Evolutionary conservation across 495 filamentous ascomycete species (phyloP).

Genomic region (Penicillium cosmopolitanum): DNA sequence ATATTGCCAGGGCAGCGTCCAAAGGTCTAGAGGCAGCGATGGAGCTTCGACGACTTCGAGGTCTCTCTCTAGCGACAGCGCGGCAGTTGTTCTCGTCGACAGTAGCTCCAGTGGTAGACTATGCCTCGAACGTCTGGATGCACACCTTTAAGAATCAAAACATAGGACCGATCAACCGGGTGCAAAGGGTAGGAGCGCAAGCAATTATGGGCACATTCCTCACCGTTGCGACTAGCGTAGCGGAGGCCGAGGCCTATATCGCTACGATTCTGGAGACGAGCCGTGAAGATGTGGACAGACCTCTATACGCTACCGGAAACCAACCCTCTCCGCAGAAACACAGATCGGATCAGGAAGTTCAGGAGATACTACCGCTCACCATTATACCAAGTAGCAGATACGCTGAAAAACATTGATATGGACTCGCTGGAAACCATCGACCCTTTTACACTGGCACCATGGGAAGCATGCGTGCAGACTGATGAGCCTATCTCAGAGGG

Average conservation of each 20-base stretch:
- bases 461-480: background rate
- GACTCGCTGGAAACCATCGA: background rate
- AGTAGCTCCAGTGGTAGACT: slow-evolving; percentile 4
- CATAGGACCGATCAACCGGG: background rate
- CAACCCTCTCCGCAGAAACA: background rate
- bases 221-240: too few relatives aligned
- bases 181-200: background rate
- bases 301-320: background rate
- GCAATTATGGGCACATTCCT: slow-evolving; percentile 3
- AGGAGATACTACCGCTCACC: background rate
- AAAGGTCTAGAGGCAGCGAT: slow-evolving; percentile 6
- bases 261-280: background rate
- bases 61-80: slow-evolving; percentile 3
- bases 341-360: background rate
- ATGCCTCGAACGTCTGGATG: slow-evolving; percentile 5
- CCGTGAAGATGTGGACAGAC: background rate
- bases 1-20: slow-evolving; percentile 4
- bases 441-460: background rate
- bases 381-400: background rate
- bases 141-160: background rate
- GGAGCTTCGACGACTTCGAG: slow-evolving; percentile 2
- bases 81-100: slow-evolving; percentile 12
- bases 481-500: background rate
- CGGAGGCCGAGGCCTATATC: slow-evolving; percentile 5
- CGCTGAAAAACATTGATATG: background rate